Percentiles rank a stretch among this genome's conserved stretches.
Conservation (phyloP, 208 protist genomes). For the Acanthamoeba royreba region DNA sequence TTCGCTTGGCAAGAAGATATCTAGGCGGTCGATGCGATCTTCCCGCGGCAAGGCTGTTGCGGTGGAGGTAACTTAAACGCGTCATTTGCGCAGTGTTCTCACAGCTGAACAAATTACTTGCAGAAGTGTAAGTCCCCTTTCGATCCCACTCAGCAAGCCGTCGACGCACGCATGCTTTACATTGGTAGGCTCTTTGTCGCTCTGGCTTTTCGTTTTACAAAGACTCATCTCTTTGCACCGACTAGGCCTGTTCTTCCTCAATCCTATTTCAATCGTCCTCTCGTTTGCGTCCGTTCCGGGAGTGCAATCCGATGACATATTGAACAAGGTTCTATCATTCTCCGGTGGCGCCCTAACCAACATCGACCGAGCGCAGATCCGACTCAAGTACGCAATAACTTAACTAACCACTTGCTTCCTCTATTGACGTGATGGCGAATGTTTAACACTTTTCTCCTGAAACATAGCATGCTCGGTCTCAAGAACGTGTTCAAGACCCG, state of each 20-base stretch:
- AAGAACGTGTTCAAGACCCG: conserved; percentile 33
- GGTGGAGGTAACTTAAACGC: neutral
- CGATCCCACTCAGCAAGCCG: neutral
- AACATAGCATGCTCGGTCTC: neutral
- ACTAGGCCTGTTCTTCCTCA: conserved; percentile 16
- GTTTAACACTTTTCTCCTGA: neutral
- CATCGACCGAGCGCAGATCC: conserved; percentile 9
- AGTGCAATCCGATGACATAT: conserved; percentile 1
- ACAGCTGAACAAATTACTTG: neutral
- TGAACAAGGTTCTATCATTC: conserved; percentile 46
- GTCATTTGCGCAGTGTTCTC: neutral
- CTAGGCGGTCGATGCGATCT: neutral
- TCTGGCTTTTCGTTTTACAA: neutral
- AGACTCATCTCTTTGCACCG: neutral
- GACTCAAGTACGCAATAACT: conserved; percentile 32
- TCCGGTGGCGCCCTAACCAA: conserved; percentile 24
- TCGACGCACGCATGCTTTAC: neutral
- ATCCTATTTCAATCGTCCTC: conserved; percentile 18
- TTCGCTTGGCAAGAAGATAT: neutral
- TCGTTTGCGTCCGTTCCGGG: conserved; percentile 12
- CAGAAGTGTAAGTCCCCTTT: neutral
- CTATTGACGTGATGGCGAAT: too few species aligned
- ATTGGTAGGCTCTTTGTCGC: neutral
- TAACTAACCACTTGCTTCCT: neutral
- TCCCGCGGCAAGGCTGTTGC: neutral